These are phyloP conservation scores for Cystobasidium ongulense DNA, from an alignment of 768 basidiomycete species.

Conservation along the genomic window DNA sequence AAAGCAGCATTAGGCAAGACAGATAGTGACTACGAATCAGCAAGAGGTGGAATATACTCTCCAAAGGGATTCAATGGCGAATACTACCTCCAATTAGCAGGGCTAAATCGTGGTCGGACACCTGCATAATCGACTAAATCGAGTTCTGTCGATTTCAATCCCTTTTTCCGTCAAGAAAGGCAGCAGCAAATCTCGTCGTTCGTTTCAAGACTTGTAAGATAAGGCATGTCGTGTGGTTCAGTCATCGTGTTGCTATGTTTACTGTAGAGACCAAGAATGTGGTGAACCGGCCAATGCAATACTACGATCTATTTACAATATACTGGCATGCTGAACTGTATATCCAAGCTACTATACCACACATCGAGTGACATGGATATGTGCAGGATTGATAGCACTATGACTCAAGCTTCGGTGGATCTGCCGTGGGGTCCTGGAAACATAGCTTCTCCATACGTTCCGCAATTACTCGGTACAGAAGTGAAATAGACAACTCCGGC, in stretches of 20 bases:
- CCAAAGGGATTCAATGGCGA: constrained; percentile 42
- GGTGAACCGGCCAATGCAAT: not conserved
- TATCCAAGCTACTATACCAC: too few relatives aligned
- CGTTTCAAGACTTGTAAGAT: not conserved
- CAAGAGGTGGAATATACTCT: constrained; percentile 37
- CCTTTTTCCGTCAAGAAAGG: not conserved
- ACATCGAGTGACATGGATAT: too few relatives aligned
- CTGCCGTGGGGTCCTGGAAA: too few relatives aligned
- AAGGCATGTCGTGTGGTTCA: not conserved
- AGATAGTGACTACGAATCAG: constrained; percentile 9
- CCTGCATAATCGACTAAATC: not conserved
- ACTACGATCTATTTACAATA: not conserved
- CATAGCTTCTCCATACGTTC: too few relatives aligned
- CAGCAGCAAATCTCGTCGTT: not conserved
- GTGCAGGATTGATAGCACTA: too few relatives aligned
- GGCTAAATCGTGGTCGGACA: constrained; percentile 17
- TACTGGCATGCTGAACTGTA: not conserved
- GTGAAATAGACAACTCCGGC: too few relatives aligned
- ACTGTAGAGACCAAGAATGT: not conserved
- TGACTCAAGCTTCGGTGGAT: too few relatives aligned
- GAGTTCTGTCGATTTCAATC: not conserved
- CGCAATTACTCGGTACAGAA: too few relatives aligned
- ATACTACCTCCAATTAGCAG: constrained; percentile 43
- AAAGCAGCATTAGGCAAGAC: constrained; percentile 41
- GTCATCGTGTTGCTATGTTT: not conserved